Percentiles rank a stretch among this genome's conserved stretches.
phyloP scores from a whole-genome alignment of 2,329 filamentous ascomycete genomes.

The Lachnellula arida region DNA sequence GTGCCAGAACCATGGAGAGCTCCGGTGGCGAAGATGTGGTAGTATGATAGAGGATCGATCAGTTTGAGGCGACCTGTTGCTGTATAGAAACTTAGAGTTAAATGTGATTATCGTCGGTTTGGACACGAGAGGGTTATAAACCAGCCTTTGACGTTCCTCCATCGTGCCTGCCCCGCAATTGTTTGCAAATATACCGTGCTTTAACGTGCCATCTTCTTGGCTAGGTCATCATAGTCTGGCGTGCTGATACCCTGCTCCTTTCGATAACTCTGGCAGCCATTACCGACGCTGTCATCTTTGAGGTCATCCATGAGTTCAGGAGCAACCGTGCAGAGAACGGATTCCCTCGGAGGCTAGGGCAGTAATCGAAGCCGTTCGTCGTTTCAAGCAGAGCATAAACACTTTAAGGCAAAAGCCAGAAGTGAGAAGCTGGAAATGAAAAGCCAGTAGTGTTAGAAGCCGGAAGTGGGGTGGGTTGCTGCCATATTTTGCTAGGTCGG shows the following conservation, averaged over 20 bases:
- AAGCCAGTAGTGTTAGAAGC: slow-evolving; percentile 6
- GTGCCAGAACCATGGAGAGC: slow-evolving; percentile 20
- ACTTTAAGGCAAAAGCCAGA: slow-evolving; percentile 9
- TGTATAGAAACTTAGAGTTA: slow-evolving; percentile 15
- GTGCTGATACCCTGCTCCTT: slow-evolving; percentile 15
- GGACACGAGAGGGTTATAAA: slow-evolving; percentile 6
- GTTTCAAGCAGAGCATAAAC: slow-evolving; percentile 12
- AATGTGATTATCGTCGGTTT: slow-evolving; percentile 16
- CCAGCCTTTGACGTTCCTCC: slow-evolving; percentile 5
- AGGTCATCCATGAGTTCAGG: slow-evolving; percentile 19
- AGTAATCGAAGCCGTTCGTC: slow-evolving; percentile 10
- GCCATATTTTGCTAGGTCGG: slow-evolving; percentile 8
- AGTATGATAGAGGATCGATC: slow-evolving; percentile 15
- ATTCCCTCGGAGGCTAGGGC: slow-evolving; percentile 12
- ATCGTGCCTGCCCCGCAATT: too few relatives aligned
- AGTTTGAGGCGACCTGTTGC: slow-evolving; percentile 14
- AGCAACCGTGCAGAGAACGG: slow-evolving; percentile 12
- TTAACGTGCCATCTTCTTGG: slow-evolving; percentile 13
- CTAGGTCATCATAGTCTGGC: slow-evolving; percentile 14
- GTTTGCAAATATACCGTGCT: too few relatives aligned
- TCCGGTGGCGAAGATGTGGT: slow-evolving; percentile 20
- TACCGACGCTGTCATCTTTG: slow-evolving; percentile 15
- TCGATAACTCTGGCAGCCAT: slow-evolving; percentile 6
- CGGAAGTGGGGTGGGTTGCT: neutral
- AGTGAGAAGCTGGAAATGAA: slow-evolving; percentile 7